Conservation (phyloP, 768 basidiomycete genomes). For the Lentinula raphanica region DNA sequence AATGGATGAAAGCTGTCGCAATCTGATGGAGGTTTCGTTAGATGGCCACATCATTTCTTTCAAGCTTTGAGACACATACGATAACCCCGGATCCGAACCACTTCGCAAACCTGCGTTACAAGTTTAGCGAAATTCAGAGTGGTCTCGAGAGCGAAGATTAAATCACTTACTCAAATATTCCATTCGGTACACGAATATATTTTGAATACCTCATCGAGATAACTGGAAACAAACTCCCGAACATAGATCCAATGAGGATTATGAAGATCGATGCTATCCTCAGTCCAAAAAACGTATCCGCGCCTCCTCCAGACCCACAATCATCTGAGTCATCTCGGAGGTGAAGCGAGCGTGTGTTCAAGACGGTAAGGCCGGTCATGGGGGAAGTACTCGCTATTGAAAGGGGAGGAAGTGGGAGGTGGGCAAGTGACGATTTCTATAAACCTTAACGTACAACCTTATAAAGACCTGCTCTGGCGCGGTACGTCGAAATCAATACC, state of each 20-base stretch:
- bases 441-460: neutral
- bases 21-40: conserved; percentile 40
- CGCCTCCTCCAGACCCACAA: conserved; percentile 39
- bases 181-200: conserved; percentile 34
- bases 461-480: neutral
- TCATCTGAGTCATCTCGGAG: conserved; percentile 1
- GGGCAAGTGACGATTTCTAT: neutral
- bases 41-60: neutral
- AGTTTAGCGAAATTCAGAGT: neutral
- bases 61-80: conserved; percentile 38
- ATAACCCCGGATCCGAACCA: conserved; percentile 91
- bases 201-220: conserved; percentile 32
- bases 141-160: neutral
- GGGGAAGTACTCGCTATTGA: neutral
- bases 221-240: conserved; percentile 52
- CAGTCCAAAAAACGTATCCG: conserved; percentile 31
- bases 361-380: neutral
- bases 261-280: conserved; percentile 55
- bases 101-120: conserved; percentile 62
- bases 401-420: neutral
- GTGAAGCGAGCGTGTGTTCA: neutral
- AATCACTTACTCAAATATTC: conserved; percentile 45
- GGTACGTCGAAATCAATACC: neutral
- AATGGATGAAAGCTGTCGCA: conserved; percentile 85
- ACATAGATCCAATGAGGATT: conserved; percentile 39